Base-by-base conservation (phyloP, 2,329 filamentous ascomycete species). In the Chaetomiaceae sp. region DNA sequence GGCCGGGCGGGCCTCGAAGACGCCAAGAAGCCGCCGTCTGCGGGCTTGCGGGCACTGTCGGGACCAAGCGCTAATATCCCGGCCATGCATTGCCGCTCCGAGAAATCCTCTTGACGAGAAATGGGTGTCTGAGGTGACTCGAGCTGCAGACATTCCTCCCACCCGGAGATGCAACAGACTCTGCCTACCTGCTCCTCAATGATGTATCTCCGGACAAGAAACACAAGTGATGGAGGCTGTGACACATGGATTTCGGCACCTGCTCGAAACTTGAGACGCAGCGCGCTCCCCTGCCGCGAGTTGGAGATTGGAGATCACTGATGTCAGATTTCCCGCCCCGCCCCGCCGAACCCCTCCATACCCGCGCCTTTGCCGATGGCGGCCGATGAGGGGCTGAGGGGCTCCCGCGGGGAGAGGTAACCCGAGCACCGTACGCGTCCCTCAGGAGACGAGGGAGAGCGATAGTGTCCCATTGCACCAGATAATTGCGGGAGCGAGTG, bases 321-420 rank as follows among this genome's bases (percentile, higher is more conserved):
- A 51, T 48, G 45, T 51, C 48, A 51, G 41, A 33, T 22, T 15
- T 17, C 20, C 38, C 34, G 34, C 41, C 34, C 37, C 18, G 17
- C 40, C 45, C 45, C 33, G 40, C 48, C 20, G 38, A 33, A 37
- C 42, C 42, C 47, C 38, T 44, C 39, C 48, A 53, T 57, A 57
- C 49, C 55, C 55, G 54, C 41, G 40, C 48, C 36, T 52, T 47
- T 54, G 50, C 55, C 55, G 55, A 57, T 39, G 49, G 34, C 49
- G 51, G 47, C 51, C 53, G 54, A 52, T 42, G 50, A 55, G 54
- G 52, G 48, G 51, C n/a, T n/a, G n/a, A n/a, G 38, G 12, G 40
- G 4, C 9, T 30, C 27, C 18, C 15, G 34, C 35, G 35, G 43
- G 48, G 32, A 20, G 32, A 38, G 35, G 46, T 33, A 37, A 36